Evolutionary conservation across 495 filamentous ascomycete genomes (phyloP).

Genomic region (Penicillium robsamsonii): DNA sequence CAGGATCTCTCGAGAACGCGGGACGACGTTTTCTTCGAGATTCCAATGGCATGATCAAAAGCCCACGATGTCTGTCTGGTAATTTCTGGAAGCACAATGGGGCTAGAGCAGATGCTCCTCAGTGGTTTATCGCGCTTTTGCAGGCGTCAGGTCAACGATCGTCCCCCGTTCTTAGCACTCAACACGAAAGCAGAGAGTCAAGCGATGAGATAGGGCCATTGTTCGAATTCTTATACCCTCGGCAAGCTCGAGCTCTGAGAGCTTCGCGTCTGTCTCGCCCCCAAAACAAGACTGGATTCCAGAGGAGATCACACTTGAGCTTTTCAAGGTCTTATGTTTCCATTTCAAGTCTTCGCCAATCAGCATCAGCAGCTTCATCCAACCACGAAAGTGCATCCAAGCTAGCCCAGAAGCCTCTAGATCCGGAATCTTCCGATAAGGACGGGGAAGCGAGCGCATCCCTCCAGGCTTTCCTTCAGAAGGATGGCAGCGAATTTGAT

Average conservation of each 20-base stretch:
- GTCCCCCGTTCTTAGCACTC: conserved; percentile 17
- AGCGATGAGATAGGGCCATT: conserved; percentile 27
- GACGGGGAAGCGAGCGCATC: conserved; percentile 13
- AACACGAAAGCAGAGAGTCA: conserved; percentile 11
- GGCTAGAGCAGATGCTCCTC: conserved; percentile 53
- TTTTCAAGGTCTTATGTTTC: conserved; percentile 34
- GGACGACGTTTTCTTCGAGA: conserved; percentile 64
- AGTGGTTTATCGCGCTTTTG: conserved; percentile 42
- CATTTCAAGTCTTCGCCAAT: conserved; percentile 9
- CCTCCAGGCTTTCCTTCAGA: conserved; percentile 22
- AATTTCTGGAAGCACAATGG: conserved; percentile 67
- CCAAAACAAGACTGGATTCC: conserved; percentile 27
- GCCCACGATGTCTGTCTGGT: conserved; percentile 59
- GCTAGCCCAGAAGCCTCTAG: background rate
- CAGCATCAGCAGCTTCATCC: background rate
- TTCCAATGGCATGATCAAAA: conserved; percentile 52
- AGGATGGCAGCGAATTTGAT: conserved; percentile 25
- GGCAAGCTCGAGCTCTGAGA: conserved; percentile 23
- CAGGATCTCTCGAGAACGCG: conserved; percentile 74
- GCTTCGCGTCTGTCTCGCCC: conserved; percentile 25
- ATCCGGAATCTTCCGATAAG: background rate
- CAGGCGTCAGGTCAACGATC: conserved; percentile 22
- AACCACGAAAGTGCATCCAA: background rate
- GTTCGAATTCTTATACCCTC: conserved; percentile 46
- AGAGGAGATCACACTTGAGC: conserved; percentile 22